phyloP scores from a whole-genome alignment of 2,329 filamentous ascomycete species.

The Chrysosporium queenslandicum region DNA sequence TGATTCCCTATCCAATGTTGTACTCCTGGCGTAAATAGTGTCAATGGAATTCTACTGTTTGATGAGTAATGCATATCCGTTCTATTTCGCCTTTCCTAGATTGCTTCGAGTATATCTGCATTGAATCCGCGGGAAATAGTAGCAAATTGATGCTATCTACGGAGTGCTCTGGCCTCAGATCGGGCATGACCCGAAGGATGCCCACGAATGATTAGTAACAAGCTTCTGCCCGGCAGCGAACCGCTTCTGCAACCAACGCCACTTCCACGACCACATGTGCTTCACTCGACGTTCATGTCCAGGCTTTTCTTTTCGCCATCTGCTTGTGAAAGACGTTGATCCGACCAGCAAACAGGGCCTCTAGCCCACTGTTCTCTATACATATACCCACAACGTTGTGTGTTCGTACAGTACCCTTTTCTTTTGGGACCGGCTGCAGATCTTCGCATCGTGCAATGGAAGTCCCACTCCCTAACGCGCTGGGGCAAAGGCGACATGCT shows the following conservation, averaged over 20 bases:
- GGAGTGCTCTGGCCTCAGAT: no score
- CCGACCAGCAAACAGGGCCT: neutral
- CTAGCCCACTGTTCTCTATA: no score
- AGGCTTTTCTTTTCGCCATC: neutral
- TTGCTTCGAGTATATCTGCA: no score
- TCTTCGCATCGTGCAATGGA: neutral
- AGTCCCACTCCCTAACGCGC: neutral
- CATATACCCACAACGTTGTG: neutral
- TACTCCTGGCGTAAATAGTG: neutral
- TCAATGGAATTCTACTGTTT: conserved; percentile 1
- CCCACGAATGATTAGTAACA: no score
- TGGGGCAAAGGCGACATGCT: no score
- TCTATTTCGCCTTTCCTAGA: no score
- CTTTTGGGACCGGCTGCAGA: neutral
- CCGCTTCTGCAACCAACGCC: neutral
- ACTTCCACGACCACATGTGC: neutral
- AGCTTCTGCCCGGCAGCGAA: no score
- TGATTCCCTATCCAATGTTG: neutral
- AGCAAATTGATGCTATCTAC: no score
- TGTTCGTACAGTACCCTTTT: neutral
- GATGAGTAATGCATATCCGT: neutral
- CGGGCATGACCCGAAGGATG: no score
- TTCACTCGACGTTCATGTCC: neutral
- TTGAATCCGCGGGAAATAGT: no score
- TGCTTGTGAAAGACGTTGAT: neutral